Percentiles rank a stretch among this genome's conserved stretches.
These are phyloP conservation scores for Ganoderma multipileum DNA, from an alignment of 1,284 basidiomycete species.

Conservation along the genomic window DNA sequence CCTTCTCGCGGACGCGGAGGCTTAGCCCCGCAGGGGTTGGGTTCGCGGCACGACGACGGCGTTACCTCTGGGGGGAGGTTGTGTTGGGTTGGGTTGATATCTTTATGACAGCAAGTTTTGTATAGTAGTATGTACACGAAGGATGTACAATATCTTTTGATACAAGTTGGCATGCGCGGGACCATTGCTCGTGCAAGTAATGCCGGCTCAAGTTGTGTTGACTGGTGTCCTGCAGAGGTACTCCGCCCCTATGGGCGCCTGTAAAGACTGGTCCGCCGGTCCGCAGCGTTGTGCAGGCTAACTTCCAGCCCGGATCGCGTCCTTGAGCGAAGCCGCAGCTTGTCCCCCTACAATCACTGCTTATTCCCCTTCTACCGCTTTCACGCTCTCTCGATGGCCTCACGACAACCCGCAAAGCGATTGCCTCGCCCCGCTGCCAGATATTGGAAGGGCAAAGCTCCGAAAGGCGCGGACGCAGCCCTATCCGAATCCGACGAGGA, in stretches of 20 bases:
- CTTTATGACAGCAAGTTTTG: not conserved
- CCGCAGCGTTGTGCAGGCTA: too few species aligned
- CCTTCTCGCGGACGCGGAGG: conserved; percentile 23
- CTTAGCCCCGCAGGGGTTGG: not conserved
- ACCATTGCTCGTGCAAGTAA: too few species aligned
- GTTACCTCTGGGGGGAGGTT: too few species aligned
- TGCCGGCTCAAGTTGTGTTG: too few species aligned
- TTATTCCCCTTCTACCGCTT: not conserved
- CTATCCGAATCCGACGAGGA: conserved; percentile 54
- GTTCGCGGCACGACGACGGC: not conserved
- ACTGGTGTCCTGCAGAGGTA: too few species aligned
- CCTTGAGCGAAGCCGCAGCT: too few species aligned
- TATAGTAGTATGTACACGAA: not conserved
- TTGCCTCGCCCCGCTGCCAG: conserved; percentile 75
- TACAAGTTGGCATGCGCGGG: too few species aligned
- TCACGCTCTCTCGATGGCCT: conserved; percentile 25
- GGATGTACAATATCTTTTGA: not conserved
- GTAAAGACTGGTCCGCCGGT: too few species aligned
- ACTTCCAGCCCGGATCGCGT: too few species aligned
- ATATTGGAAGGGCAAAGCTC: conserved; percentile 87
- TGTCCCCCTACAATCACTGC: not conserved
- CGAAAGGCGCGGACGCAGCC: conserved; percentile 71
- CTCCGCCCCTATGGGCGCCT: too few species aligned
- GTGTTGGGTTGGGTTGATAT: not conserved
- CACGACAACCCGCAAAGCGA: conserved; percentile 73